Percentiles rank a stretch among this genome's conserved stretches.
Conservation (phyloP, 257 asterid species). For the Primulina tabacum region DNA sequence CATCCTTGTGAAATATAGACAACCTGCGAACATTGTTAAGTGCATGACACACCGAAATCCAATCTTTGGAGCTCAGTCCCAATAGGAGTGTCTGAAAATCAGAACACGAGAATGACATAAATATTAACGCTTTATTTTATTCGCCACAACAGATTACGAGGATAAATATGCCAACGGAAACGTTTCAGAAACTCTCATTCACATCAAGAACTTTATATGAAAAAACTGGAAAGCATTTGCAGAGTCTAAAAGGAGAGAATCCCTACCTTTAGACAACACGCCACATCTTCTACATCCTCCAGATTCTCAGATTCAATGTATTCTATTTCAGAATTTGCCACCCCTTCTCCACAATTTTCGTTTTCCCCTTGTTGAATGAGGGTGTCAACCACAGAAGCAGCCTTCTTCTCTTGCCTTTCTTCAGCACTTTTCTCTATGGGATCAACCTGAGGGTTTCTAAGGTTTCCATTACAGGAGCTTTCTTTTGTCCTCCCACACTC, state of each 20-base stretch:
- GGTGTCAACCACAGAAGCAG: slow-evolving; percentile 30
- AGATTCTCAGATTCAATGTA: slow-evolving; percentile 72
- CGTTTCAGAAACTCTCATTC: slow-evolving; percentile 6
- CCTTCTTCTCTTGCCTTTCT: slow-evolving; percentile 37
- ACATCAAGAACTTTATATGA: slow-evolving; percentile 4
- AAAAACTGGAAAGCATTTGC: neutral
- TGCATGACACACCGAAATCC: slow-evolving; percentile 76
- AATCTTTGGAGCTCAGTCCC: slow-evolving; percentile 76
- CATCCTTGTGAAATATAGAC: slow-evolving; percentile 73
- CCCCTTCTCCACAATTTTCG: slow-evolving; percentile 40
- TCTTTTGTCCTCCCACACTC: slow-evolving; percentile 51
- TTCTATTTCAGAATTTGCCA: slow-evolving; percentile 61
- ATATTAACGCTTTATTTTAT: neutral
- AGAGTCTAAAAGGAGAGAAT: slow-evolving; percentile 2
- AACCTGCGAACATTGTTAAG: slow-evolving; percentile 76
- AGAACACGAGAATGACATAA: slow-evolving; percentile 19
- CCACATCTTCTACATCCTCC: slow-evolving; percentile 68
- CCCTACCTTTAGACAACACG: slow-evolving; percentile 52
- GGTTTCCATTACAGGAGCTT: slow-evolving; percentile 43
- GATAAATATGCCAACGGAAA: neutral
- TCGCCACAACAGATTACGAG: neutral
- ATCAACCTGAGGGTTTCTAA: slow-evolving; percentile 36
- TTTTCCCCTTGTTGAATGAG: slow-evolving; percentile 30
- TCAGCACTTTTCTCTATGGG: slow-evolving; percentile 32
- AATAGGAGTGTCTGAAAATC: slow-evolving; percentile 55